Evolutionary conservation across 352 stramenopile species (phyloP).

Genomic region (Globisporangium carolinianum): DNA sequence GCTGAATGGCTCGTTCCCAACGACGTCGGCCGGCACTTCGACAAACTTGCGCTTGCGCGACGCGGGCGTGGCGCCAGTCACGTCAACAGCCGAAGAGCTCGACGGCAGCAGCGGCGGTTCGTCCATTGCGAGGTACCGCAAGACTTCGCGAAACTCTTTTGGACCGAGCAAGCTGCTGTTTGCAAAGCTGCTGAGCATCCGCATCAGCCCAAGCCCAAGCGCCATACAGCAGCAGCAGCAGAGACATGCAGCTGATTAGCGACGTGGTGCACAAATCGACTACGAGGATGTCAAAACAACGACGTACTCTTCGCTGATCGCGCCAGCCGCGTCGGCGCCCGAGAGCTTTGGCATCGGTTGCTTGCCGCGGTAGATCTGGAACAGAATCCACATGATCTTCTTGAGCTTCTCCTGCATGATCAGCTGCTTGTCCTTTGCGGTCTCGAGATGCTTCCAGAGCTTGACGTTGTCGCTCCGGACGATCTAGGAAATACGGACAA

Average conservation of each 20-base stretch:
- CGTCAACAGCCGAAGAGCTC: slow-evolving; percentile 25
- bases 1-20: slow-evolving; percentile 7
- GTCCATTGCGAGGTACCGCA: slow-evolving; percentile 83
- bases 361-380: slow-evolving; percentile 86
- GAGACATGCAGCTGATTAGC: slow-evolving; percentile 7
- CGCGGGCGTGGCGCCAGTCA: slow-evolving; percentile 15
- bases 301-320: slow-evolving; percentile 82
- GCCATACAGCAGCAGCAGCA: slow-evolving; percentile 27
- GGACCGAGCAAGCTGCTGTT: slow-evolving; percentile 72
- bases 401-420: slow-evolving; percentile 90
- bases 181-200: slow-evolving; percentile 41
- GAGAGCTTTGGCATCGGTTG: slow-evolving; percentile 73
- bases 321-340: slow-evolving; percentile 35
- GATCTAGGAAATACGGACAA: slow-evolving; percentile 27
- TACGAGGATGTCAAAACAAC: neutral
- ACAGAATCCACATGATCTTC: slow-evolving; percentile 89
- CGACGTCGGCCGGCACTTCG: slow-evolving; percentile 35
- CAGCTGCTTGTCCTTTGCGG: slow-evolving; percentile 82
- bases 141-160: slow-evolving; percentile 81
- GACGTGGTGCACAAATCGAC: slow-evolving; percentile 8
- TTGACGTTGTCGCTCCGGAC: slow-evolving; percentile 85
- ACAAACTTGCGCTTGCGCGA: slow-evolving; percentile 81
- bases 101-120: slow-evolving; percentile 56
- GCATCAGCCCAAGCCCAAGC: no score
- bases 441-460: slow-evolving; percentile 82